Percentiles rank a stretch among this genome's conserved stretches.
Conservation (phyloP, 176 grass and related monocot genomes). For the Poa pratensis region DNA sequence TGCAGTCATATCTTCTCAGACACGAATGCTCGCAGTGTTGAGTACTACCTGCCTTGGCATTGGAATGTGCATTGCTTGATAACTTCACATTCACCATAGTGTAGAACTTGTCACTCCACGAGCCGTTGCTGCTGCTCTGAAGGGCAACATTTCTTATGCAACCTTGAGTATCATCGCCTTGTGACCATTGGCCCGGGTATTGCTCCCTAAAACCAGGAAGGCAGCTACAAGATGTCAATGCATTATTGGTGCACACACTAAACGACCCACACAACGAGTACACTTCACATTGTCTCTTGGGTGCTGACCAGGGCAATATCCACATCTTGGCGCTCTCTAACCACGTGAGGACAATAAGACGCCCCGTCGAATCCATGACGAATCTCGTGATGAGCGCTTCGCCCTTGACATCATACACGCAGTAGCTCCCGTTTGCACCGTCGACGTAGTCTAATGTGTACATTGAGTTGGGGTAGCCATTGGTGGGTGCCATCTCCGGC, state of each 20-base stretch:
- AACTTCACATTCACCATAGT: not conserved
- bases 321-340: not conserved
- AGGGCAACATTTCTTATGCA: conserved; percentile 21
- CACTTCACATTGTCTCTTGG: conserved; percentile 24
- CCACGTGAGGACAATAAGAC: not conserved
- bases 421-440: conserved; percentile 6
- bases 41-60: not conserved
- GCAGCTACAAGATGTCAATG: conserved; percentile 34
- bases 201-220: conserved; percentile 33
- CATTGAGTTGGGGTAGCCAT: conserved; percentile 7
- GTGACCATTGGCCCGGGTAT: conserved; percentile 10
- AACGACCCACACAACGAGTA: conserved; percentile 34
- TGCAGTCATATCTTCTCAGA: not conserved
- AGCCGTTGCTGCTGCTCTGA: not conserved
- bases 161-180: not conserved
- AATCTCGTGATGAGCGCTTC: not conserved
- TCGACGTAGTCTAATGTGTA: not conserved
- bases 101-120: conserved; percentile 26
- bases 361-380: conserved; percentile 19
- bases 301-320: not conserved
- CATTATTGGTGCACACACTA: conserved; percentile 10
- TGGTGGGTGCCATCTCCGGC: conserved; percentile 10
- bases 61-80: not conserved
- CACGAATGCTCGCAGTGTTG: not conserved
- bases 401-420: not conserved